These are phyloP conservation scores for Sisymbrium altissimum DNA, from an alignment of 345 rosid genomes.

Conservation along the genomic window DNA sequence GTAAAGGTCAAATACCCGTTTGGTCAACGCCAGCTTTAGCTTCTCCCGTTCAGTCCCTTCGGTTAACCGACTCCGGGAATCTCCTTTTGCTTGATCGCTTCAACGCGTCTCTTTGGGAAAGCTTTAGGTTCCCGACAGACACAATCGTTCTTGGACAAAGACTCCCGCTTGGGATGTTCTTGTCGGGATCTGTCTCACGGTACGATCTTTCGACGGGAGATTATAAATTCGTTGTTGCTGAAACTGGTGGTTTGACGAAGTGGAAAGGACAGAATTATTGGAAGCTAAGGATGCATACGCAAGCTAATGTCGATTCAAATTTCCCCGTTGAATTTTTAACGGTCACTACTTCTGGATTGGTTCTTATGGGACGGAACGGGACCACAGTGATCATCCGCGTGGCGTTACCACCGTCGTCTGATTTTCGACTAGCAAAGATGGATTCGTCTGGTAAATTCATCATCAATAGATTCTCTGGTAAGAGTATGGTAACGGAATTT, in stretches of 20 bases:
- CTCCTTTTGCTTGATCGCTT: slow-evolving; percentile 58
- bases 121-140: slow-evolving; percentile 70
- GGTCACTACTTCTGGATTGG: slow-evolving; percentile 56
- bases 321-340: slow-evolving; percentile 49
- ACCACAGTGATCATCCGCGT: slow-evolving; percentile 43
- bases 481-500: slow-evolving; percentile 43
- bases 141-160: slow-evolving; percentile 68
- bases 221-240: slow-evolving; percentile 46
- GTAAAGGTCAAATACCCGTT: slow-evolving; percentile 31
- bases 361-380: slow-evolving; percentile 61
- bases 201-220: slow-evolving; percentile 53
- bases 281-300: slow-evolving; percentile 64
- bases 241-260: slow-evolving; percentile 48
- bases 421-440: slow-evolving; percentile 60
- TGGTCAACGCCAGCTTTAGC: slow-evolving; percentile 70
- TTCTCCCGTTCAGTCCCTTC: slow-evolving; percentile 47
- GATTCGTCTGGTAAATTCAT: slow-evolving; percentile 54
- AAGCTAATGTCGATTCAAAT: slow-evolving; percentile 44
- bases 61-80: slow-evolving; percentile 68
- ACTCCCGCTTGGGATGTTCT: slow-evolving; percentile 35
- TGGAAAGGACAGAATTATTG: slow-evolving; percentile 72
- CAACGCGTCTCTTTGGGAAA: slow-evolving; percentile 76
- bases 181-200: slow-evolving; percentile 50
- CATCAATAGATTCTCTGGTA: slow-evolving; percentile 45
- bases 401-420: slow-evolving; percentile 39